Base-by-base conservation (phyloP, 1,139 yeast genomes). In the Schwanniomyces etchellsii region DNA sequence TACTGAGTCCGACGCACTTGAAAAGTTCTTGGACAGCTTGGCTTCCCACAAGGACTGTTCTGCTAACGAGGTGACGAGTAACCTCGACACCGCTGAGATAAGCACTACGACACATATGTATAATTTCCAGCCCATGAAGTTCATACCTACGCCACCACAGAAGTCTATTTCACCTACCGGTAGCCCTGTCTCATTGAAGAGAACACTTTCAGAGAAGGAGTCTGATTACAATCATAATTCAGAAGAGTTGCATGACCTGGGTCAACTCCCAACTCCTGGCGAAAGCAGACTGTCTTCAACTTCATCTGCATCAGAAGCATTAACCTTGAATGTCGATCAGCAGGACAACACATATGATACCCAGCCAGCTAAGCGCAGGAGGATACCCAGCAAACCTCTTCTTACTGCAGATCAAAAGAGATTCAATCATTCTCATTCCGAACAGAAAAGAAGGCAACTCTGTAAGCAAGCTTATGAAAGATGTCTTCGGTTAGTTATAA, bases 351-450 rank as follows among this genome's bases (percentile, higher is more conserved):
- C 14, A 4, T 32, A 39, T 40, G 20, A 24, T 25, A 14, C 15
- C 14, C 10, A 20, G 30, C 22, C 29, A 28, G 11, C 24, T 29
- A 14, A 28, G 20, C 27, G 7, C 24, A 15, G 21, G 21, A 18
- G 21, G 21, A 18, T 18, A 7, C n/a, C 57, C 12, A 53, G 58
- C 41, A 74, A 63, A 55, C 78, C 66, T n/a, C 50, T 64, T 10
- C 61, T 82, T 16, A 55, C 81, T 1, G 70, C 74, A 31, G 81
- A 79, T 43, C 86, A 83, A 48, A 81, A 81, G 47, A 66, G 91
- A 33, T 51, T 67, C 33, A 81, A 81, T 46, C 95, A 85, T 51
- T 77, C 83, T 5, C 65, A 74, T 29, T 76, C 84, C 31, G 95
- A 85, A 52, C 86, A 84, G 54, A 74, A 75, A 45, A 69, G 95